These are phyloP conservation scores for Aspergillus udagawae DNA, from an alignment of 2,329 filamentous ascomycete genomes.

Conservation along the genomic window DNA sequence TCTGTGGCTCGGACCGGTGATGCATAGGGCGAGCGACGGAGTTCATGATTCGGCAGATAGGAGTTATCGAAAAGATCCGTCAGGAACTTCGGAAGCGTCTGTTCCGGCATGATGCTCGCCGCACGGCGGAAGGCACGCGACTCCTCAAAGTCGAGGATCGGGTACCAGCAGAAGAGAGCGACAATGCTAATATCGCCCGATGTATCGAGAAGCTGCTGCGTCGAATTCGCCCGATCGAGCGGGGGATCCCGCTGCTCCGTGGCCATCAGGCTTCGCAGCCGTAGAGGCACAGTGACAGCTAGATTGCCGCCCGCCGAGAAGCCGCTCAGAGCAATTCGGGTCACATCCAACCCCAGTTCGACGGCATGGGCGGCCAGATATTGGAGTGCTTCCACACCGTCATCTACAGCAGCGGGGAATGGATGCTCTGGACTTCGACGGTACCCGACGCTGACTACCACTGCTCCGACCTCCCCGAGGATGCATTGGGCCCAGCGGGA, in stretches of 20 bases:
- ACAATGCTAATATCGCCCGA: conserved; percentile 48
- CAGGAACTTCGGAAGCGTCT: conserved; percentile 46
- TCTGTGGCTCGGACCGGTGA: conserved; percentile 55
- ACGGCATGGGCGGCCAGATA: conserved; percentile 55
- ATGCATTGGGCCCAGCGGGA: conserved; percentile 56
- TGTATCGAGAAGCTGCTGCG: conserved; percentile 33
- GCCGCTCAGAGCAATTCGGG: conserved; percentile 56
- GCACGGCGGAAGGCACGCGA: conserved; percentile 56
- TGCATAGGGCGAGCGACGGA: conserved; percentile 56
- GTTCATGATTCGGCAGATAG: conserved; percentile 43
- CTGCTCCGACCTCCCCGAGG: conserved; percentile 52
- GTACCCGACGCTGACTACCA: conserved; percentile 60
- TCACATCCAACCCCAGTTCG: conserved; percentile 54
- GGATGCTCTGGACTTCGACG: conserved; percentile 58
- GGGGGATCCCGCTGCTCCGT: conserved; percentile 21
- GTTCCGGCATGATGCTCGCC: conserved; percentile 50
- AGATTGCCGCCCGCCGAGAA: conserved; percentile 64
- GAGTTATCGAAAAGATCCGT: conserved; percentile 48
- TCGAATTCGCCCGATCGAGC: conserved; percentile 29
- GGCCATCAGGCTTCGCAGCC: conserved; percentile 44
- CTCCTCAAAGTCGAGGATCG: conserved; percentile 58
- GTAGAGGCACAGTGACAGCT: conserved; percentile 58
- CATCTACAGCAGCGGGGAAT: conserved; percentile 61
- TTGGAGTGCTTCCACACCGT: conserved; percentile 58
- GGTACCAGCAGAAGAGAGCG: conserved; percentile 60